A percentile compares a stretch with the other conserved stretches of the same genome.
phyloP scores from a whole-genome alignment of 768 basidiomycete species.

The Hysterangium stoloniferum region DNA sequence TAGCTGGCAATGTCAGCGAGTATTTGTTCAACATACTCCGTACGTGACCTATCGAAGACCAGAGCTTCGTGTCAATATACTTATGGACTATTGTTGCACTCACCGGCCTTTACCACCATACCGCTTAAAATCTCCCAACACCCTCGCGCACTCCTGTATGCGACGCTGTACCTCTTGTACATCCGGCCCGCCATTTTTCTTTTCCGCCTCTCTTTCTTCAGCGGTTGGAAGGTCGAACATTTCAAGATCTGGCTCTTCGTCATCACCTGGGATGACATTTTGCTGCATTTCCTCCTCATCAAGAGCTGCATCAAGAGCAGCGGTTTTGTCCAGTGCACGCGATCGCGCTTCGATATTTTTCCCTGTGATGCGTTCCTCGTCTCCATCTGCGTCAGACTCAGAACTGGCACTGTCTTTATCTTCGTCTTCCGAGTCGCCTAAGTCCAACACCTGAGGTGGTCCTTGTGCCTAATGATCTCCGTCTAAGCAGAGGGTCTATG shows the following conservation, averaged over 20 bases:
- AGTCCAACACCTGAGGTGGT: constrained; percentile 19
- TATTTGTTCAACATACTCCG: constrained; percentile 86
- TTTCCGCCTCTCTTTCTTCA: constrained; percentile 67
- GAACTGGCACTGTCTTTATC: constrained; percentile 26
- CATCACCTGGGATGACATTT: constrained; percentile 35
- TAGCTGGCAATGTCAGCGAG: constrained; percentile 87
- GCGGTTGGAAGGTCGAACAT: constrained; percentile 61
- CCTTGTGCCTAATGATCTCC: constrained; percentile 16
- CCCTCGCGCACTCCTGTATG: constrained; percentile 68
- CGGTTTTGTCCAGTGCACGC: constrained; percentile 62
- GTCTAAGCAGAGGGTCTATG: constrained; percentile 10
- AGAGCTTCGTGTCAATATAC: neutral
- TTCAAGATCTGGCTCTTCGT: constrained; percentile 37
- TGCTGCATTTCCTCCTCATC: constrained; percentile 35
- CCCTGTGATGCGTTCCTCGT: constrained; percentile 53
- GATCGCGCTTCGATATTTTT: constrained; percentile 80
- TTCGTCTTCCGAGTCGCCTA: constrained; percentile 45
- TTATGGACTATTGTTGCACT: constrained; percentile 19
- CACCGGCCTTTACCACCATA: constrained; percentile 62
- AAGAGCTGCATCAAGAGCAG: constrained; percentile 38
- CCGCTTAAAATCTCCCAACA: constrained; percentile 65
- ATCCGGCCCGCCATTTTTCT: constrained; percentile 58
- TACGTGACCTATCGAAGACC: constrained; percentile 53
- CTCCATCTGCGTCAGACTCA: constrained; percentile 41
- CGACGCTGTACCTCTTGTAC: constrained; percentile 69